Conservation (phyloP, 2,329 filamentous ascomycete genomes). For the Aspergillus spinulosporus region DNA sequence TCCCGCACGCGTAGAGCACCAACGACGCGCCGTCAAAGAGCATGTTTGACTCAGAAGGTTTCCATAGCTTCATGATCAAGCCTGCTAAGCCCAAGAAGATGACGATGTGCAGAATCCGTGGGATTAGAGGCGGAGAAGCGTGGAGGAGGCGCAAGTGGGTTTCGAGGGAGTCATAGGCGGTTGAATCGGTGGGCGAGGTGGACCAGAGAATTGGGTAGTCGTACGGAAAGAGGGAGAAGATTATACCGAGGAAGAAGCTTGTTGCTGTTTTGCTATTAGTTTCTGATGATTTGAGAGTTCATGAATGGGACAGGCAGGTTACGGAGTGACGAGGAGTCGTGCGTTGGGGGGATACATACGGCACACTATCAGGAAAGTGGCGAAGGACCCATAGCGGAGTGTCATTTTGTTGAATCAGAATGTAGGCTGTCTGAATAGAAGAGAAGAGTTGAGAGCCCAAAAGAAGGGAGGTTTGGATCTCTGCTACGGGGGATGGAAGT, state of each 20-base stretch:
- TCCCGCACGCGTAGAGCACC: slow-evolving; percentile 76
- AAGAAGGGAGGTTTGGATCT: slow-evolving; percentile 12
- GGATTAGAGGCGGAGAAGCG: slow-evolving; percentile 86
- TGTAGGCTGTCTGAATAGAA: slow-evolving; percentile 3
- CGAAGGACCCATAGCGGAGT: slow-evolving; percentile 65
- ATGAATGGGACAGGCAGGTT: slow-evolving; percentile 12
- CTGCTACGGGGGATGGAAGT: slow-evolving; percentile 9
- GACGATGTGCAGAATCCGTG: slow-evolving; percentile 90
- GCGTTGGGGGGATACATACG: slow-evolving; percentile 58
- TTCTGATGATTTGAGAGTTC: slow-evolving; percentile 7
- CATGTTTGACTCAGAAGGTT: slow-evolving; percentile 88
- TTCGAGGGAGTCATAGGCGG: slow-evolving; percentile 83
- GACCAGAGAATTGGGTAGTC: slow-evolving; percentile 57
- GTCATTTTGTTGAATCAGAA: slow-evolving; percentile 31
- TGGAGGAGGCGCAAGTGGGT: slow-evolving; percentile 88
- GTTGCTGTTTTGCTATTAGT: slow-evolving; percentile 57
- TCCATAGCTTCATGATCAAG: slow-evolving; percentile 93
- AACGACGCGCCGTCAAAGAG: slow-evolving; percentile 80
- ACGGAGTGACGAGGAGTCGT: slow-evolving; percentile 7
- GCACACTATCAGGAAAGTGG: slow-evolving; percentile 94
- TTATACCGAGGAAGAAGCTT: slow-evolving; percentile 96
- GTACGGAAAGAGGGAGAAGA: slow-evolving; percentile 96
- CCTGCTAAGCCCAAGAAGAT: slow-evolving; percentile 84
- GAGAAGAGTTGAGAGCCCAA: background rate
- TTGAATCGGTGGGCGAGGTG: slow-evolving; percentile 38